These are phyloP conservation scores for Colletotrichum sublineola DNA, from an alignment of 2,329 filamentous ascomycete genomes.

Conservation along the genomic window DNA sequence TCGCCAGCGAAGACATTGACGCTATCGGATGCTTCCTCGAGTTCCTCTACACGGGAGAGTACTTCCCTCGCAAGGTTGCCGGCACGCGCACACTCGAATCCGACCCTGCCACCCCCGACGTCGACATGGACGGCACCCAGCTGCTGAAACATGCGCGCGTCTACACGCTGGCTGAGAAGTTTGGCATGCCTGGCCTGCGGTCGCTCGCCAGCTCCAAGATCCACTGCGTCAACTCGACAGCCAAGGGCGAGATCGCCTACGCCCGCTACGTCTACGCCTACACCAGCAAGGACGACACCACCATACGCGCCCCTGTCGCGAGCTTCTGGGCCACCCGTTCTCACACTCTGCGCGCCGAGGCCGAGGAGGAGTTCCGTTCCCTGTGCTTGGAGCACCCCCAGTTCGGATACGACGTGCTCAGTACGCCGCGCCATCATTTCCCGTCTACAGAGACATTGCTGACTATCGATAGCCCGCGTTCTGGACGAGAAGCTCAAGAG, in stretches of 20 bases:
- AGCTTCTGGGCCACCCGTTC: conserved; percentile 88
- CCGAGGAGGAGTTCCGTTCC: conserved; percentile 84
- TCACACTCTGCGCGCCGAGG: conserved; percentile 86
- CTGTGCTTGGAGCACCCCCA: conserved; percentile 92
- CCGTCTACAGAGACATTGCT: conserved; percentile 37
- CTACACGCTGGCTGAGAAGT: conserved; percentile 88
- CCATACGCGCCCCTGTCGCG: conserved; percentile 86
- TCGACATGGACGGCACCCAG: conserved; percentile 84
- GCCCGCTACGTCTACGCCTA: conserved; percentile 90
- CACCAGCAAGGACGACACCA: conserved; percentile 76
- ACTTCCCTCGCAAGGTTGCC: conserved; percentile 79
- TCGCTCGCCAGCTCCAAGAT: conserved; percentile 89
- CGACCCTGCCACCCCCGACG: conserved; percentile 72
- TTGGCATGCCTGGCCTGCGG: conserved; percentile 77
- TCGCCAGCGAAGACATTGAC: conserved; percentile 76
- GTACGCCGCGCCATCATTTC: conserved; percentile 57
- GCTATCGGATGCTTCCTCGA: conserved; percentile 85
- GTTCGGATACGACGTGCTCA: conserved; percentile 93
- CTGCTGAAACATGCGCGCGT: conserved; percentile 90
- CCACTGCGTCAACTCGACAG: conserved; percentile 88
- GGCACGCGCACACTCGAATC: conserved; percentile 77
- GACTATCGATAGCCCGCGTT: conserved; percentile 64
- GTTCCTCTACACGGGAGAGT: conserved; percentile 87
- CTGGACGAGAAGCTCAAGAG: conserved; percentile 76
- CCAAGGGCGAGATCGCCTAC: conserved; percentile 91